Base-by-base conservation (phyloP, 1,139 yeast species). In the Saccharomyces hybrid region DNA sequence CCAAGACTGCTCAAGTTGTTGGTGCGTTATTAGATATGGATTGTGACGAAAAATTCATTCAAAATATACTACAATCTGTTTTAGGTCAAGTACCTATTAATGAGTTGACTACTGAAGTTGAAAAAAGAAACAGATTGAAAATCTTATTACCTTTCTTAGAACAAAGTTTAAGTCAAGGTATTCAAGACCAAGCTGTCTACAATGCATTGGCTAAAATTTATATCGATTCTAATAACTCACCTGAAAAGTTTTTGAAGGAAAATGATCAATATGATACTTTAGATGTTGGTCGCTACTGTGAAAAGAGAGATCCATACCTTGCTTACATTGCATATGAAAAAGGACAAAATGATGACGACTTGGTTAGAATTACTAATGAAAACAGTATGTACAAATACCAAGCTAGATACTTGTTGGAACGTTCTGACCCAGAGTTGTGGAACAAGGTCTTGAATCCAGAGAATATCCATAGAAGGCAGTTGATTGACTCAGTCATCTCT, bases 321-420 rank as follows among this genome's bases (percentile, higher is more conserved):
- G 99, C 99, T 19, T 93, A 89, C 73, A 93, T 93, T 74, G 95
- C 96, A 54, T 93, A 93, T 73, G 95, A 95, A 60, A 91, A 90
- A 75, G 99, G 99, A 70, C 78, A 81, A 56, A 91, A 93, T 67
- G 96, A 93, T 71, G 85, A 79, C 58, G 99, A 93, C 72, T 81
- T 93, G 68, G 82, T 93, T 66, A 79, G 83, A 67, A 90, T 93
- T 71, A 93, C 99, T 63, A 93, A 93, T 70, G 99, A 95, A 69
- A 93, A 93, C 73, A 83, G 95, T 65, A 93, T 93, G 99, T 93
- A 88, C 79, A 95, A 95, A 74, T 93, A 93, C 73, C 99, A 95
- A 78, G 99, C 99, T 12, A 85, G 98, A 73, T 93, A 95, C 71
- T 78, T 93, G 69, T 81, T 93, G 65, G 76, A 82, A 58, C 88